Evolutionary conservation across 23 red algal species (phyloP), one percentile per base, ranked within the genome.

Genomic region (Rhodosorus marinus): DNA sequence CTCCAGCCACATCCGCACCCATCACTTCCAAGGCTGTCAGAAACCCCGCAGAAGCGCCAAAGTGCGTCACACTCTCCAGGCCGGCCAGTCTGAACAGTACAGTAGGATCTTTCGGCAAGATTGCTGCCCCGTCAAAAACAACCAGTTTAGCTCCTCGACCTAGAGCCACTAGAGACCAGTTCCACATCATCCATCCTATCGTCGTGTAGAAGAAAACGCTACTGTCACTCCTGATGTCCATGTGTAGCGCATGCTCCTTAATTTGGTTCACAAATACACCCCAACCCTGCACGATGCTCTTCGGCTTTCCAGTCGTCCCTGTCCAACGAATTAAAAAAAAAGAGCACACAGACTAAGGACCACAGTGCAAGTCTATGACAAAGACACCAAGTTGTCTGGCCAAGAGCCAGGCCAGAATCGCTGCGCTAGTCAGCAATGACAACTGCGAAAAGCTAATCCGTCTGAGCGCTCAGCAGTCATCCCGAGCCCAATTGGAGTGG

Each of bases 171-270:
- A 72, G 35, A 20, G 51, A 36, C 81, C 81, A 87, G 45, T 77
- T 87, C 53, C 72, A 87, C 81, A 87, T 70, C 81, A 87, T 87
- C 81, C 81, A 87, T 19, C 81, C 70, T 43, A 60, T 60, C 7
- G 70, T 73, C 4, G 81, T 81, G 41, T 54, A 68, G 49, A 61
- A 87, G 17, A 87, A 29, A 30, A 87, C 32, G 6, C 41, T 21
- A 14, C 29, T 20, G 0, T 59, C 38, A n/a, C 64, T 34, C n/a
- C 24, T 19, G 33, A 87, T 8, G 20, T 67, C 46, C 6, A 38
- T 53, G 47, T 87, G 81, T 34, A 87, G 50, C 20, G 66, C 25
- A 30, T 78, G 81, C 35, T 87, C 81, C 41, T 87, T 87, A 23
- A 65, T 47, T 29, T 87, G 81, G 21, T 76, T 87, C n/a, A 87